Evolutionary conservation across 2,329 filamentous ascomycete genomes (phyloP).

Genomic region (Pseudocercospora crystallina): DNA sequence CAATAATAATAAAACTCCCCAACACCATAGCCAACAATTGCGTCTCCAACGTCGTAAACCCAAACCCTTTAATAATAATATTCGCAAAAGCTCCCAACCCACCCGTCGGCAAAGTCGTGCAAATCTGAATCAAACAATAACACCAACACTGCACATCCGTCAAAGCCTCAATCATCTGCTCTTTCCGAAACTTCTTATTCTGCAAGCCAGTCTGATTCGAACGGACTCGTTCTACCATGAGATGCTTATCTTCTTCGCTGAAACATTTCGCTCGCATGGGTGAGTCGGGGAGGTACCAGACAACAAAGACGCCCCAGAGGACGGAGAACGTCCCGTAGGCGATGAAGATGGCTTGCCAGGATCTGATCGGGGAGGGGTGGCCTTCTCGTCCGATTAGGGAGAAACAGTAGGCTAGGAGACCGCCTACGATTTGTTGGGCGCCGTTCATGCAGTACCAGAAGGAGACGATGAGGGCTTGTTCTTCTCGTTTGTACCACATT

Average conservation of each 20-base stretch:
- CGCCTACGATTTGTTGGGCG: slow-evolving; percentile 68
- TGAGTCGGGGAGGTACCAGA: slow-evolving; percentile 65
- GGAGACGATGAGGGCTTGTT: slow-evolving; percentile 65
- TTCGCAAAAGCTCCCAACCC: slow-evolving; percentile 72
- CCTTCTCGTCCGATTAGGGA: slow-evolving; percentile 31
- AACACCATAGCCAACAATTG: slow-evolving; percentile 75
- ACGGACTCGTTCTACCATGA: slow-evolving; percentile 51
- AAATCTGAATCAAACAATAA: slow-evolving; percentile 57
- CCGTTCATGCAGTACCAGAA: slow-evolving; percentile 57
- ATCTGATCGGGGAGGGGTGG: slow-evolving; percentile 26
- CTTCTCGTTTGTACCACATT: slow-evolving; percentile 71
- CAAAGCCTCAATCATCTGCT: slow-evolving; percentile 59
- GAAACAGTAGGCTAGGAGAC: slow-evolving; percentile 61
- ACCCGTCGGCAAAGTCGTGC: slow-evolving; percentile 71
- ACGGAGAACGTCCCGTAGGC: slow-evolving; percentile 64
- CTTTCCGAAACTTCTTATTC: slow-evolving; percentile 50
- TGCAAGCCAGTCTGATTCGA: slow-evolving; percentile 49
- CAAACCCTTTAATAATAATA: slow-evolving; percentile 70
- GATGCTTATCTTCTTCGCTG: slow-evolving; percentile 58
- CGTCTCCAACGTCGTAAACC: slow-evolving; percentile 65
- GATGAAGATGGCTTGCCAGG: slow-evolving; percentile 70
- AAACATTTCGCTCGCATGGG: slow-evolving; percentile 72
- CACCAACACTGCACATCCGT: slow-evolving; percentile 61
- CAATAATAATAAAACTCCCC: slow-evolving; percentile 70
- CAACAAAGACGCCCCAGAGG: slow-evolving; percentile 64